Evolutionary conservation across 176 grass and related monocot genomes (phyloP), one percentile per base, ranked within the genome.

Genomic region (Paspalum vaginatum): DNA sequence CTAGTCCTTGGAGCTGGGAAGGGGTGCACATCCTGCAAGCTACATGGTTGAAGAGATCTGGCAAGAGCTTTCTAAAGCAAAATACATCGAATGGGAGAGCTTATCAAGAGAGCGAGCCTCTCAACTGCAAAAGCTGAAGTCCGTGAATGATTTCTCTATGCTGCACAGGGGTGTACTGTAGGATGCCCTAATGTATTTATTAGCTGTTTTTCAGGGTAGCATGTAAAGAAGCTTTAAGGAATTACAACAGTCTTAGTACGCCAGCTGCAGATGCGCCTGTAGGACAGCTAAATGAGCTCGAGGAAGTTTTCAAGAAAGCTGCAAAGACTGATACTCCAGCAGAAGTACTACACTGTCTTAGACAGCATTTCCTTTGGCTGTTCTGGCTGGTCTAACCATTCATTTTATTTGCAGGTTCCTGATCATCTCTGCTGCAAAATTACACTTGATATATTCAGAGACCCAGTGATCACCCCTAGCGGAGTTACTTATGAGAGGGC

Each of bases 351-450:
- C 20, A 48, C 54, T 75, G 10, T 44, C 27, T 85, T 51, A 20
- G 14, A 79, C n/a, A 46, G 3, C 44, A 11, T 44, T 57, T 55
- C 26, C 21, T 85, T 49, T 39, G 9, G 12, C 49, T 25, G 45
- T 32, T 42, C 22, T 60, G 8, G 61, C 47, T 64, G 10, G 25
- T 61, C 13, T 78, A 76, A 63, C 67, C 26, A 76, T n/a, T 21
- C 6, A 37, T 10, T 52, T 53, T 77, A 32, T 63, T 56, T 87
- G 68, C 84, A 98, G 96, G 90, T 98, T 70, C 96, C 96, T 58
- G 96, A 93, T 38, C 88, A 98, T 84, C 87, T 98, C 22, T 95
- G 90, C 43, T 98, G 96, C 88, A 98, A 98, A 82, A 95, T 98
- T 74, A 98, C 92, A 49, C 92, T 95, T 38, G 88, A 98, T 57